Evolutionary conservation across 805 yeast species (phyloP).

Genomic region (Wickerhamomyces rabaulensis): DNA sequence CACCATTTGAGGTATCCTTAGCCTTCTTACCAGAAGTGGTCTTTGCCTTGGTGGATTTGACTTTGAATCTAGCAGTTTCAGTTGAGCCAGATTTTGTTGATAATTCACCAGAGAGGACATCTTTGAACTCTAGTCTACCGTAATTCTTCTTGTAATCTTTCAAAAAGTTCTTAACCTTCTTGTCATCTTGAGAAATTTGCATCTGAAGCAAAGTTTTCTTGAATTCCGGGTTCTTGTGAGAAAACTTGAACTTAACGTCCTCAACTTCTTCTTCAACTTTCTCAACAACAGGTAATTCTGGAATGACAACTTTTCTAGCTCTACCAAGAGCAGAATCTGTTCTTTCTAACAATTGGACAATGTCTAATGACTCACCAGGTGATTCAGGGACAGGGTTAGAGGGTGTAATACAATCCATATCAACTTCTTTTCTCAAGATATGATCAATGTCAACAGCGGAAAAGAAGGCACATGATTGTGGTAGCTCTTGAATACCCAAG

Average conservation of each 20-base stretch:
- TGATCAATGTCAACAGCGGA: constrained; percentile 89
- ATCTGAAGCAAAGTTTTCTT: constrained; percentile 9
- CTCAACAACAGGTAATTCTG: constrained; percentile 4
- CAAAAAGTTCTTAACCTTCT: constrained; percentile 5
- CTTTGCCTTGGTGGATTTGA: background rate
- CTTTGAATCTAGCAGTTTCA: background rate
- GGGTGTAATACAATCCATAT: constrained; percentile 85
- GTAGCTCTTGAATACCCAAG: constrained; percentile 81
- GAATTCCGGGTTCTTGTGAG: constrained; percentile 10
- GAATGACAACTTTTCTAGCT: constrained; percentile 15
- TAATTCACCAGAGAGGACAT: constrained; percentile 11
- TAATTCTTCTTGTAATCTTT: constrained; percentile 8
- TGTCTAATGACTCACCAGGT: constrained; percentile 75
- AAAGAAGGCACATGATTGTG: constrained; percentile 94
- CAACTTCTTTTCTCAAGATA: constrained; percentile 89
- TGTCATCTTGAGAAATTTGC: constrained; percentile 11
- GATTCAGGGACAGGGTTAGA: constrained; percentile 67
- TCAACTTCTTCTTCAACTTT: background rate
- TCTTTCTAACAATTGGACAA: constrained; percentile 43
- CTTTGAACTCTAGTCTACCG: constrained; percentile 8
- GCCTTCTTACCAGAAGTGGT: background rate
- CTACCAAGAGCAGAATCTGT: constrained; percentile 22
- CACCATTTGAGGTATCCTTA: too few relatives aligned
- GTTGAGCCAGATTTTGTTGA: background rate
- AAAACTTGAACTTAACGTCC: constrained; percentile 3